Evolutionary conservation across 2,329 filamentous ascomycete species (phyloP).

Genomic region (Phoma sp.): DNA sequence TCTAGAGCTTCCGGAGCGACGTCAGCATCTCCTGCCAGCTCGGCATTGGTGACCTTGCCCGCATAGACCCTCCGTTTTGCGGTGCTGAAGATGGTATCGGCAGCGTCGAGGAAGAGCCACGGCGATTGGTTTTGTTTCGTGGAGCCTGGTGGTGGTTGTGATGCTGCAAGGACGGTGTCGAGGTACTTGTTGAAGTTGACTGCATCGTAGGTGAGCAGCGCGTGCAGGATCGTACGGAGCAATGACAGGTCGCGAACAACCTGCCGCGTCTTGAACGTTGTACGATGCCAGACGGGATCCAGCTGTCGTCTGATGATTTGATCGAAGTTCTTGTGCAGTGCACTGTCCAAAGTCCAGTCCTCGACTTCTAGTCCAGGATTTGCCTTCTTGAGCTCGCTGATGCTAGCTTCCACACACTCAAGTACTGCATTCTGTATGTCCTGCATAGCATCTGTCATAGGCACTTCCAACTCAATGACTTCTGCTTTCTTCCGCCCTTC

Average conservation of each 20-base stretch:
- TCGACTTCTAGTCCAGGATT: constrained; percentile 93
- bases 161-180: constrained; percentile 90
- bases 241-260: constrained; percentile 90
- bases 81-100: constrained; percentile 90
- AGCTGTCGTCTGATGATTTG: constrained; percentile 85
- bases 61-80: constrained; percentile 88
- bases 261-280: constrained; percentile 92
- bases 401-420: constrained; percentile 94
- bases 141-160: constrained; percentile 85
- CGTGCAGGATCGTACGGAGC: constrained; percentile 80
- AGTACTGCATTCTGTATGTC: constrained; percentile 93
- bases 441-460: constrained; percentile 93
- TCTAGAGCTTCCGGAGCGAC: constrained; percentile 67
- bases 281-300: constrained; percentile 95
- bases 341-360: constrained; percentile 95
- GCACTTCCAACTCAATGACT: constrained; percentile 94
- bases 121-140: constrained; percentile 89
- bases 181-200: constrained; percentile 92
- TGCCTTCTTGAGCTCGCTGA: constrained; percentile 89
- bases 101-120: constrained; percentile 95
- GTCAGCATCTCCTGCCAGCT: constrained; percentile 54
- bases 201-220: constrained; percentile 82
- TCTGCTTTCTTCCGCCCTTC: constrained; percentile 93
- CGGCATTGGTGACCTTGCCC: constrained; percentile 68
- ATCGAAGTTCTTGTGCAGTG: constrained; percentile 91